Conservation (phyloP, 2,329 filamentous ascomycete genomes). For the Decorospora gaudefroyi region DNA sequence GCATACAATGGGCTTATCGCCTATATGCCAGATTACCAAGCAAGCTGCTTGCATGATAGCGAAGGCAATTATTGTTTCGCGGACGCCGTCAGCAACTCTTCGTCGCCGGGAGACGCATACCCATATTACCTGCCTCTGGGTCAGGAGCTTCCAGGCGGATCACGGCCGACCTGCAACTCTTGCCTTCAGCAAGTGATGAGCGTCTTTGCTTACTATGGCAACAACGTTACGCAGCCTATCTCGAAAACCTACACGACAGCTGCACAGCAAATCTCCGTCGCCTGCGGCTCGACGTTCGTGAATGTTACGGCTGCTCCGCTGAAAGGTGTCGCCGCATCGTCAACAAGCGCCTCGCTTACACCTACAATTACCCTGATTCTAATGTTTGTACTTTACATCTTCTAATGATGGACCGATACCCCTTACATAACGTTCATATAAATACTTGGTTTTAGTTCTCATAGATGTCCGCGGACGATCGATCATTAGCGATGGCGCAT, state of each 20-base stretch:
- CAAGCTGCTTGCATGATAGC: conserved; percentile 75
- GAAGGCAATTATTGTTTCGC: conserved; percentile 75
- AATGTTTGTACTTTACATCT: conserved; percentile 44
- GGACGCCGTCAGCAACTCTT: conserved; percentile 77
- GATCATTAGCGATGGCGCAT: conserved; percentile 47
- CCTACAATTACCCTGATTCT: conserved; percentile 40
- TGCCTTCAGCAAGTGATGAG: conserved; percentile 83
- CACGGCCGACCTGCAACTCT: conserved; percentile 71
- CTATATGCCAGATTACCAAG: conserved; percentile 78
- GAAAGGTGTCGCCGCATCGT: conserved; percentile 38
- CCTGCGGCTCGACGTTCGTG: conserved; percentile 61
- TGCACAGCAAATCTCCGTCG: conserved; percentile 72
- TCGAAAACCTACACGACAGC: conserved; percentile 70
- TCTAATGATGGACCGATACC: conserved; percentile 30
- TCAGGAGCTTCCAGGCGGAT: conserved; percentile 66
- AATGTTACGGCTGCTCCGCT: conserved; percentile 54
- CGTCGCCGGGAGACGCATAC: conserved; percentile 72
- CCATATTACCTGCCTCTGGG: conserved; percentile 88
- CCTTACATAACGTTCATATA: conserved; percentile 27
- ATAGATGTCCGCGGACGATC: conserved; percentile 27
- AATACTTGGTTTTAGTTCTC: conserved; percentile 20
- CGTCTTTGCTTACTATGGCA: conserved; percentile 72
- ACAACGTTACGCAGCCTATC: conserved; percentile 68
- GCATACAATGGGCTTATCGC: conserved; percentile 76
- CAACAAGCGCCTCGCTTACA: conserved; percentile 29